Base-by-base conservation (phyloP, 1,284 basidiomycete species). In the Cryptococcus amylolentus region DNA sequence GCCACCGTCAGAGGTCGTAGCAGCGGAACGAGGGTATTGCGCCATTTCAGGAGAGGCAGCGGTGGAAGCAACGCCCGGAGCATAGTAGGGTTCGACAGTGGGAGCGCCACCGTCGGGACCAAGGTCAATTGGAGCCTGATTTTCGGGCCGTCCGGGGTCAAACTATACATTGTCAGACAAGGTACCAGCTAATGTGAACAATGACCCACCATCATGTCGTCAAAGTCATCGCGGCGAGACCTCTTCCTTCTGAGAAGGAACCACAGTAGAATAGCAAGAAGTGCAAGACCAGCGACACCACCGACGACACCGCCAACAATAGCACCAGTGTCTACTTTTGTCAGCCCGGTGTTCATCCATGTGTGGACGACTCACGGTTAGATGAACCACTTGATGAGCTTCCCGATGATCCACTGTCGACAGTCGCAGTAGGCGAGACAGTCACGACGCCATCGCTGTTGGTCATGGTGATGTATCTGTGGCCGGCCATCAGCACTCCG, bases 271-370 rank as follows among this genome's bases (percentile, higher is more conserved):
- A 64, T 65, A 9, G 60, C 56, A 27, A 77, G 61, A 12, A 72
- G 16, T 20, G 64, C 63, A 8, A 75, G 61, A 60, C 73, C 76
- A 26, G 63, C 68, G 6, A 77, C 75, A 58, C 76, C 76, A 10
- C 76, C 76, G 37, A 77, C 75, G 26, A 72, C 71, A 39, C 75
- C 76, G 49, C 76, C 76, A 18, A 68, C 75, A 48, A 77, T 77
- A 2, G 76, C 70, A 10, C 75, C 76, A 38, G 62, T 63, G 51
- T 73, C 70, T 70, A 58, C 31, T 10, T 43, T 26, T 20, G 51
- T 31, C 45, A 35, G 13, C 31, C 48, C 13, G 28, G 14, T 52
- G 45, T 23, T 9, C 16, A 8, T 18, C 18, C 10, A 20, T 27
- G 20, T 49, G 31, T n/a, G 26, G 40, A 51, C 16, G 16, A 27